phyloP scores from a whole-genome alignment of 208 protist species.

The Leishmania aethiopica region DNA sequence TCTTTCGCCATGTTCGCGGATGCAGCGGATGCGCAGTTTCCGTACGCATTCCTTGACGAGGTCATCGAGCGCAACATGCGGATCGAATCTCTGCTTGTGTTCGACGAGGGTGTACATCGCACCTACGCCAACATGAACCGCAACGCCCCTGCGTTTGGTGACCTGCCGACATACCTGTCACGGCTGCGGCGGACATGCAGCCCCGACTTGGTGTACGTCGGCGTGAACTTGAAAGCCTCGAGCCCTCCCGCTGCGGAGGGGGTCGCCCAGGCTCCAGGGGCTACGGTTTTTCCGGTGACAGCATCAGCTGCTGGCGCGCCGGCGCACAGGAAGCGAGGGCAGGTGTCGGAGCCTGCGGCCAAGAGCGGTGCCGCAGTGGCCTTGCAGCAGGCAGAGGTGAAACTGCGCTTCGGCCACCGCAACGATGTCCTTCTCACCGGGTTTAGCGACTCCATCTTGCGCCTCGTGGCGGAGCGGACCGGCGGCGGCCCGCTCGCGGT shows the following conservation, averaged over 20 bases:
- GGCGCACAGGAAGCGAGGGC: not conserved
- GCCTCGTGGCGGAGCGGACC: slow-evolving; percentile 90
- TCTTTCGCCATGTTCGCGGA: slow-evolving; percentile 31
- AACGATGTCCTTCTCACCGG: slow-evolving; percentile 93
- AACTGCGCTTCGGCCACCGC: slow-evolving; percentile 57
- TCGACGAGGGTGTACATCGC: slow-evolving; percentile 66
- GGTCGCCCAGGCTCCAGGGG: not conserved
- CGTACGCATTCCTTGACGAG: slow-evolving; percentile 75
- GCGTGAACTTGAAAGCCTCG: slow-evolving; percentile 50
- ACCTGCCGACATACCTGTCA: slow-evolving; percentile 75
- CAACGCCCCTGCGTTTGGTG: slow-evolving; percentile 64
- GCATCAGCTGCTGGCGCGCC: not conserved
- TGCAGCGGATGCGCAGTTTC: slow-evolving; percentile 49
- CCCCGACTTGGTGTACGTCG: slow-evolving; percentile 89
- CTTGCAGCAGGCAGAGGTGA: slow-evolving; percentile 20
- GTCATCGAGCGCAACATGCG: slow-evolving; percentile 55
- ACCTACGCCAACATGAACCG: slow-evolving; percentile 73
- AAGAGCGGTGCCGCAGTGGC: not conserved
- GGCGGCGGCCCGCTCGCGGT: slow-evolving; percentile 58
- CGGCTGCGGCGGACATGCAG: slow-evolving; percentile 90
- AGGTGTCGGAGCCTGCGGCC: not conserved
- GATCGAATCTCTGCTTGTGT: slow-evolving; percentile 72
- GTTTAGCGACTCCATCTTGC: slow-evolving; percentile 92
- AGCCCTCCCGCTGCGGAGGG: slow-evolving; percentile 8
- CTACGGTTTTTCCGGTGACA: not conserved